Evolutionary conservation across 1,284 basidiomycete species (phyloP), one percentile per base, ranked within the genome.

Genomic region (Ustilago bromivora): DNA sequence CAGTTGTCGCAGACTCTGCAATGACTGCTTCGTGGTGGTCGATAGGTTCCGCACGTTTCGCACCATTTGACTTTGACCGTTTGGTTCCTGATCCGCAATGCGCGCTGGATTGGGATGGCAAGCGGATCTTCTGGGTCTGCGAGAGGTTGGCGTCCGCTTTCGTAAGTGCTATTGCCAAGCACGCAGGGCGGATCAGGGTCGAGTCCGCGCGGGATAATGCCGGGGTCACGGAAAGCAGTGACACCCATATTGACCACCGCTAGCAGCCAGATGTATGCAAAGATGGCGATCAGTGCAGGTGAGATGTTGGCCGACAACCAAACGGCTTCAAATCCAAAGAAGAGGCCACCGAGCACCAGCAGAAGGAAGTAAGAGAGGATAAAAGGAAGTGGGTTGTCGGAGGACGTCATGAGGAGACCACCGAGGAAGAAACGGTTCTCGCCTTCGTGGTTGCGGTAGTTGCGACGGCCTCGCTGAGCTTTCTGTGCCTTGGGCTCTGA

Each of bases 1-100:
- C 85, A 86, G 61, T 84, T 85, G 51, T 86, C 83, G 71, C 85
- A 86, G 2, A 83, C 72, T 11, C 85, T 66, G 57, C 85, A 86
- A 57, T 86, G 85, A 34, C 81, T 83, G 57, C 71, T 74, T 17
- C 85, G 70, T 0, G 85, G 85, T 8, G 85, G 82, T 7, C 85
- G 68, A 56, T 86, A 86, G 1, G 80, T 77, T 1, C 77, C 73
- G 58, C 85, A 86, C 19, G 85, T 83, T 58, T 82, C 78, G 68
- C 85, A 86, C 85, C 85, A 86, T 41, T 83, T 83, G 23, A 79
- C 71, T 43, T 72, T 59, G 34, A 85, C 63, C 49, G 66, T 62
- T 40, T 70, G 40, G 13, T 38, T n/a, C 12, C 60, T 43, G 51
- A 70, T 63, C 28, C 79, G 51, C 15, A 78, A 63, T 15, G 78